Base-by-base conservation (phyloP, 169 alveolate species). In the Cryptosporidium viatorum region DNA sequence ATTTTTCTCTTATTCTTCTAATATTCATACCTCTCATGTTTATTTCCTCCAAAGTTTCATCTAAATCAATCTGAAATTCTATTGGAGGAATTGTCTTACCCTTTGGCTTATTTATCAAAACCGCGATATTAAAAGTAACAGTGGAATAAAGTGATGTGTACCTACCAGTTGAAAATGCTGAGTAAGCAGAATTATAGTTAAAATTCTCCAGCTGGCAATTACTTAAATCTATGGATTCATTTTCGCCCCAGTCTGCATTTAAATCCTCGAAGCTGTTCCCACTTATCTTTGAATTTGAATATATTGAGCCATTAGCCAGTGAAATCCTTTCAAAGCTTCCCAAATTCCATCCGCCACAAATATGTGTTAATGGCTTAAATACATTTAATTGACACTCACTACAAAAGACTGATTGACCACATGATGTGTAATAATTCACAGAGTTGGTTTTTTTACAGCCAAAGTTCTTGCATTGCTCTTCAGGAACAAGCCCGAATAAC, bases 151-250 rank as follows among this genome's bases (percentile, higher is more conserved):
- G 65, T 29, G 67, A n/a, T 16, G 89, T 62, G 16, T 62, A 62
- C 16, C 48, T 41, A 29, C 89, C 89, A 26, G 18, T 41, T 37
- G 89, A 80, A 59, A 80, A 80, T 8, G 75, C 75, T 16, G 48
- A 37, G 29, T 80, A 80, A 10, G 89, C 75, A 23, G 69, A n/a
- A 29, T 48, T 45, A 41, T 43, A 80, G 37, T 80, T 59, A 62
- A 80, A 80, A 62, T 65, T 80, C 65, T 80, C 89, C 39, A 80
- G 10, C 48, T 62, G 59, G 37, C 89, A 80, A 10, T 39, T 80
- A 6, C 51, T 26, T 21, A 80, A 26, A 80, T 80, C 89, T 18
- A 80, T 65, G 3, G 89, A 69, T 21, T 43, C 31, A 16, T 80
- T 80, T 10, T 43, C 50, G 21, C 35, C 68, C 89, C 89, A 80